Base-by-base conservation (phyloP, 139 green algal species). In the Chlorella sp. region DNA sequence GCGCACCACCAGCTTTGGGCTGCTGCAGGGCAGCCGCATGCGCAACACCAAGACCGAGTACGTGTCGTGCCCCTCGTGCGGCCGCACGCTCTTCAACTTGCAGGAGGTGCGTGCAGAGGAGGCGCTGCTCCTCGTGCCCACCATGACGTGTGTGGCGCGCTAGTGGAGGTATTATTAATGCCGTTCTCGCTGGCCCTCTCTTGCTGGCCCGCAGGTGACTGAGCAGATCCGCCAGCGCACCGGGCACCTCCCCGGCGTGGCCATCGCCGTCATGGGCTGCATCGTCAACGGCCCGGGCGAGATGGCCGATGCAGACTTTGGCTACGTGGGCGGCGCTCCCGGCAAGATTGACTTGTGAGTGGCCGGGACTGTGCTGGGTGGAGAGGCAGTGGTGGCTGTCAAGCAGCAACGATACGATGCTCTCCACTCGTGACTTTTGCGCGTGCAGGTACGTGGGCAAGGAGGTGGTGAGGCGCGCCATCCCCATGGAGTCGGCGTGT, bases 11-110 rank as follows among this genome's bases (percentile, higher is more conserved):
- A 90, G 85, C 69, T 99, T 99, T 75, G 95, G 94, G 35, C 82
- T 99, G 78, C 90, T 99, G 55, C 85, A 98, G 86, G 95, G 95
- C 61, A 92, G 80, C 70, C 89, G 95, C 67, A 99, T 99, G 95
- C 86, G 95, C 69, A 98, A 97, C 89, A 97, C 85, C 68, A 99
- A 99, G 87, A 99, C 95, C 17, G 95, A 99, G 78, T 99, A 96
- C 74, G 95, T 99, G 34, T 94, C 84, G 23, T 99, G 95, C 88
- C 95, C 95, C 27, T 95, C 86, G 0, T 99, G 95, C 82, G 95
- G 95, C 29, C 89, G 95, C 71, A 99, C 95, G 29, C 90, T 99
- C 3, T 99, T 99, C 78, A 92, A 98, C 85, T 85, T 99, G 65
- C 95, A 99, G 79, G 94, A 98, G 82, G 91, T 79, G 35, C n/a